Base-by-base conservation (phyloP, 768 basidiomycete genomes). In the Lactarius evosmus region DNA sequence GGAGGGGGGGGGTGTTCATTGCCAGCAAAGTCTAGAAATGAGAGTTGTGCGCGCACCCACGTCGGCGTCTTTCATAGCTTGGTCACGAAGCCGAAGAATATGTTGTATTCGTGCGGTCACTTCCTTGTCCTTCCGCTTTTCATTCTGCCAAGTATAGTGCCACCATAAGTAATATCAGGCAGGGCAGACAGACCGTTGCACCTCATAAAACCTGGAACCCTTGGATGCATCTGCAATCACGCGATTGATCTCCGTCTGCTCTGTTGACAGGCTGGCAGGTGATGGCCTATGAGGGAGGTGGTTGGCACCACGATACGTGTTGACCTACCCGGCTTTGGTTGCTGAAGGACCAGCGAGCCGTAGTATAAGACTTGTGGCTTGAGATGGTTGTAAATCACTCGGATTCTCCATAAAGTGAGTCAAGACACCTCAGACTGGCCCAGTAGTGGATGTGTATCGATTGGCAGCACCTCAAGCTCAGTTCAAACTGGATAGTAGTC, bases 191-290 rank as follows among this genome's bases (percentile, higher is more conserved):
- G 7, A 67, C 79, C 70, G 72, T 14, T 22, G 46, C 14, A 84
- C 89, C 78, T 93, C 86, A 73, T 92, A 95, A 75, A 90, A 98
- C 75, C 93, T 94, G 30, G 93, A 95, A 4, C 95, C 95, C 72
- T 92, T 94, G 7, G 91, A 94, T 19, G 85, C 93, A 58, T 96
- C 91, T 1, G 91, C 90, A 57, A 96, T 97, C 60, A 94, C 83
- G 19, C 83, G 85, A 69, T 95, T 95, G 51, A 96, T 89, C 71
- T 93, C 93, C 34, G 83, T 80, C 70, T 93, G 90, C 69, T 92
- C 90, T 66, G 83, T 83, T 8, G 88, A 82, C 63, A 92, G 81
- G 58, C 89, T 87, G 50, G 25, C 8, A 27, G 6, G 27, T 9
- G 27, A 38, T 69, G 60, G n/a, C 34, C 50, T 19, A 9, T 40